Base-by-base conservation (phyloP, 148 eudicot genomes). In the Drosera capensis region DNA sequence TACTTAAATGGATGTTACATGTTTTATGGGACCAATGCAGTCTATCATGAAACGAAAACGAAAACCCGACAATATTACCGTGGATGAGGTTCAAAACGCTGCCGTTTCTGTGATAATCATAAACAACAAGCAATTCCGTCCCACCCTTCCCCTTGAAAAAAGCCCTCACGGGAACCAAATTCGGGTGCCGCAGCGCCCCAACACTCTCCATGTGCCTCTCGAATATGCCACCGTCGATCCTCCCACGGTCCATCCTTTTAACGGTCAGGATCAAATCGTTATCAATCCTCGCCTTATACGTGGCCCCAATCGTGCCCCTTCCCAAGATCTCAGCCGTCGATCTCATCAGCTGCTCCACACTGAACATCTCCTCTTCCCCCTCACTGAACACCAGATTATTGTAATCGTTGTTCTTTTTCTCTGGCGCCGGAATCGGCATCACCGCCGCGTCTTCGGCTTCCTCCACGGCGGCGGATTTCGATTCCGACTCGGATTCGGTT, bases 311-410 rank as follows among this genome's bases (percentile, higher is more conserved):
- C 4, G 72, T 75, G 1, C 96, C 96, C 26, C 96, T 68, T 23
- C 96, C 96, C 2, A 86, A 48, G 66, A 86, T 54, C 75, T 86
- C 96, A 18, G 96, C 96, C 5, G 96, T 81, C 6, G 78, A 93
- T 46, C 79, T 75, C 96, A 86, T 86, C 47, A 86, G 49, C 66
- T 66, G 74, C 55, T 86, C 96, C 35, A 81, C 15, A 6, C 64
- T 65, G 54, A 74, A 86, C 47, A 55, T 37, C 51, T 45, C 60
- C 21, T 43, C 41, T 18, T 81, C 93, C 0, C 75, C 87, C 2
- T 14, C 55, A 46, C 87, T 70, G 46, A 81, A 86, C 39, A 66
- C 54, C 62, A 86, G 56, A 43, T 60, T 58, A 17, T 80, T 80
- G 38, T 73, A 58, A 43, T 60, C 59, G 17, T 80, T 80, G 38